Evolutionary conservation across 768 basidiomycete genomes (phyloP), one percentile per base, ranked within the genome.

Genomic region (Hemileccinum impolitum): DNA sequence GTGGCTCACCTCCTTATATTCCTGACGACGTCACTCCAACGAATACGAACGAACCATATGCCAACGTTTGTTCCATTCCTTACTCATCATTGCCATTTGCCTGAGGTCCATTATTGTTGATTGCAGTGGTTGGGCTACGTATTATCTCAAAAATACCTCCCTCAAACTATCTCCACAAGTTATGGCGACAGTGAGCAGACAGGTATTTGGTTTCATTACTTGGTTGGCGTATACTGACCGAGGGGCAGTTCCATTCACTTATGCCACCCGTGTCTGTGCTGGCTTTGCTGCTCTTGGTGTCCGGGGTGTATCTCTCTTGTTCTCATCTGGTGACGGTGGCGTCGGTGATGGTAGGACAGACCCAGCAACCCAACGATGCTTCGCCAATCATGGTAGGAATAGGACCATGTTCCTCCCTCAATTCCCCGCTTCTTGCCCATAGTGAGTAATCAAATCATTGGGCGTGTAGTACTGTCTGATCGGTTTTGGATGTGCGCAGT

Each of bases 141-240:
- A 15, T 66, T 79, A 0, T 56, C 53, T 12, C 74, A 77, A 18
- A 43, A 66, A 9, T 60, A 70, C 34, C 62, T 76, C 3, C 84
- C 85, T 14, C 75, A 79, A 52, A 72, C 80, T 5, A 85, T 90
- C 32, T 84, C 84, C 0, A 87, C 84, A 0, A 85, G 82, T 53
- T 89, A 89, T 59, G 83, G 76, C 4, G 85, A 88, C 39, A 75
- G 79, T 50, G 87, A 90, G 48, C 84, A 85, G 60, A 81, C 84
- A 26, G 78, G 84, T 83, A 34, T 7, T 7, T 21, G 21, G 0
- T 32, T 41, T 25, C 7, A n/a, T 34, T 10, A 3, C 2, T 37
- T n/a, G 26, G 3, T 14, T 6, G 5, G 3, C 39, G 21, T 21
- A 3, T 1, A 41, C 46, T 60, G n/a, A 52, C 19, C 12, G 9